phyloP scores from a whole-genome alignment of 129 eudicot genomes.

The Chrysanthemum lavandulifolium region DNA sequence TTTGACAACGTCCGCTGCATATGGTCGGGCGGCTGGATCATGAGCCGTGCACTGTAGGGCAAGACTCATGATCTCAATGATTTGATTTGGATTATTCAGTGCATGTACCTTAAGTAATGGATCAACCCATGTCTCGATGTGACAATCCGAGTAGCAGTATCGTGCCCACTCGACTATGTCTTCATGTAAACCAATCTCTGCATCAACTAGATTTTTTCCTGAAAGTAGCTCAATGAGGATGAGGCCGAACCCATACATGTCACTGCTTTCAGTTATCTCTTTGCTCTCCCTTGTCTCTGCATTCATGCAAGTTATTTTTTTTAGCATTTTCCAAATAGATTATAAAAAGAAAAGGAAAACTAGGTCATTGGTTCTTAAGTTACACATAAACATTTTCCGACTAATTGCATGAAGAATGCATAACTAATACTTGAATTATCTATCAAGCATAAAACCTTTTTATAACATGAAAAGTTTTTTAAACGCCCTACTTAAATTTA shows the following conservation, averaged over 20 bases:
- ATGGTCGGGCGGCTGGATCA: slow-evolving; percentile 66
- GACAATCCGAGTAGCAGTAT: slow-evolving; percentile 91
- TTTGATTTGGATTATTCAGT: slow-evolving; percentile 38
- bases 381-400: too few species aligned
- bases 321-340: neutral
- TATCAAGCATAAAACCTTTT: too few species aligned
- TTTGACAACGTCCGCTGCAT: slow-evolving; percentile 51
- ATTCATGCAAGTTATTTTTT: neutral
- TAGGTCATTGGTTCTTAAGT: too few species aligned
- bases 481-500: neutral
- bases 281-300: slow-evolving; percentile 65
- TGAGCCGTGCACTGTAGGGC: slow-evolving; percentile 75
- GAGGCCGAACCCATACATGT: slow-evolving; percentile 67
- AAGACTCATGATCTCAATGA: slow-evolving; percentile 70
- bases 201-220: slow-evolving; percentile 50
- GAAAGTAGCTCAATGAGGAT: slow-evolving; percentile 72
- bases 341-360: too few species aligned
- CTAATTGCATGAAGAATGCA: too few species aligned
- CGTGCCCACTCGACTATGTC: slow-evolving; percentile 82
- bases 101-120: slow-evolving; percentile 40
- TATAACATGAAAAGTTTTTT: neutral
- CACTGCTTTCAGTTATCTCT: slow-evolving; percentile 55
- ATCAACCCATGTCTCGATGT: slow-evolving; percentile 82
- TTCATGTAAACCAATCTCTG: slow-evolving; percentile 56
- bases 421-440: too few species aligned